Conservation (phyloP, 208 protist species). For the Trypanosoma boissoni region DNA sequence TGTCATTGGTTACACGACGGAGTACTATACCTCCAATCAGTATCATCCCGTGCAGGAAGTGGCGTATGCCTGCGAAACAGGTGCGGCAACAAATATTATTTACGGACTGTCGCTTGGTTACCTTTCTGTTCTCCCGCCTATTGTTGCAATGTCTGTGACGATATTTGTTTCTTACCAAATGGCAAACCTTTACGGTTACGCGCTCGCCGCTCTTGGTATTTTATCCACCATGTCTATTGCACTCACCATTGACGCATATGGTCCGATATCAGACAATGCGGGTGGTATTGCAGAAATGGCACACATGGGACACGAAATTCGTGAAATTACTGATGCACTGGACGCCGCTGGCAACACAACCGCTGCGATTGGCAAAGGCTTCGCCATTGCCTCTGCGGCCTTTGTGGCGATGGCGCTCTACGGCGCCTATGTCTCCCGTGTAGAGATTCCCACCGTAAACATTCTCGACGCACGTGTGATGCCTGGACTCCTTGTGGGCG, state of each 20-base stretch:
- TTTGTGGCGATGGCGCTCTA: constrained; percentile 93
- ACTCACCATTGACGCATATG: constrained; percentile 95
- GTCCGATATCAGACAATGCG: constrained; percentile 95
- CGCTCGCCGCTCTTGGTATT: constrained; percentile 95
- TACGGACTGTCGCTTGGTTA: constrained; percentile 93
- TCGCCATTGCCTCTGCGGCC: constrained; percentile 92
- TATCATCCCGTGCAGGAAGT: constrained; percentile 85
- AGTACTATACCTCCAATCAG: constrained; percentile 92
- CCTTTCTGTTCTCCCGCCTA: constrained; percentile 88
- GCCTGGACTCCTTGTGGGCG: constrained; percentile 91
- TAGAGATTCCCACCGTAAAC: constrained; percentile 63
- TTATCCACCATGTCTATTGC: constrained; percentile 89
- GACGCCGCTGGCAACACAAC: constrained; percentile 96
- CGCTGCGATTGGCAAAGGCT: constrained; percentile 95
- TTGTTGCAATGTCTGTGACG: constrained; percentile 84
- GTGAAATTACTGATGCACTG: constrained; percentile 92
- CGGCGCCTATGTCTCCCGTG: constrained; percentile 86
- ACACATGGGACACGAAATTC: constrained; percentile 82
- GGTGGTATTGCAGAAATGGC: constrained; percentile 94
- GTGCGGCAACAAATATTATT: constrained; percentile 93
- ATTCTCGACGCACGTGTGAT: constrained; percentile 75
- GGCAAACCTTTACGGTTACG: constrained; percentile 90
- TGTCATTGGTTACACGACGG: constrained; percentile 89
- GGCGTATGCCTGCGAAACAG: constrained; percentile 78
- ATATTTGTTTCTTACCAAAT: constrained; percentile 81